Conservation (phyloP, 495 filamentous ascomycete species). For the Lasiosphaeria miniovina region DNA sequence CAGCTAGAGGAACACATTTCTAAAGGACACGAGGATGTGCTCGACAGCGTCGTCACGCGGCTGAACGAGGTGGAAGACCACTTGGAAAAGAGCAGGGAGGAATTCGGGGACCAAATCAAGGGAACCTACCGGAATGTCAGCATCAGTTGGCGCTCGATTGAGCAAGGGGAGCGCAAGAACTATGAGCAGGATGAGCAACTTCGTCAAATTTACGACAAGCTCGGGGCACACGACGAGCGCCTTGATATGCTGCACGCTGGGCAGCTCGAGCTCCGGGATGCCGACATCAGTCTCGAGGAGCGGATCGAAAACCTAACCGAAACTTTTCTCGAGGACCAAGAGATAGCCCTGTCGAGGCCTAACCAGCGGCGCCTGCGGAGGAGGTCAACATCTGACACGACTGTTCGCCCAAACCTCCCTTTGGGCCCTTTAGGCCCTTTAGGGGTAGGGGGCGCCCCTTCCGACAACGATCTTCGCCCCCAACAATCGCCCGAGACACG, state of each 20-base stretch:
- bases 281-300: slow-evolving; percentile 50
- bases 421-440: slow-evolving; percentile 33
- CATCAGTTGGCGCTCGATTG: slow-evolving; percentile 49
- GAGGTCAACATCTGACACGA: slow-evolving; percentile 34
- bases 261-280: slow-evolving; percentile 49
- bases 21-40: slow-evolving; percentile 39
- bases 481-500: slow-evolving; percentile 21
- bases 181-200: slow-evolving; percentile 44
- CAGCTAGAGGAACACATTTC: slow-evolving; percentile 48
- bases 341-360: slow-evolving; percentile 12
- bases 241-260: slow-evolving; percentile 41
- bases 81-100: slow-evolving; percentile 48
- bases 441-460: slow-evolving; percentile 28
- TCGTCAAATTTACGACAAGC: slow-evolving; percentile 42
- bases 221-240: slow-evolving; percentile 39
- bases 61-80: slow-evolving; percentile 50
- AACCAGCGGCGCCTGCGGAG: slow-evolving; percentile 22
- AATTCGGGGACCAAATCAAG: slow-evolving; percentile 48
- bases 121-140: slow-evolving; percentile 49
- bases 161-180: slow-evolving; percentile 41
- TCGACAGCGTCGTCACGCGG: slow-evolving; percentile 41
- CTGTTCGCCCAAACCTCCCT: slow-evolving; percentile 24
- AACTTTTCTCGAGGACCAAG: slow-evolving; percentile 32
- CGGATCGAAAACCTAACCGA: slow-evolving; percentile 49
- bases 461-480: slow-evolving; percentile 16